These are phyloP conservation scores for Exophiala calicioides DNA, from an alignment of 2,329 filamentous ascomycete genomes.

Conservation along the genomic window DNA sequence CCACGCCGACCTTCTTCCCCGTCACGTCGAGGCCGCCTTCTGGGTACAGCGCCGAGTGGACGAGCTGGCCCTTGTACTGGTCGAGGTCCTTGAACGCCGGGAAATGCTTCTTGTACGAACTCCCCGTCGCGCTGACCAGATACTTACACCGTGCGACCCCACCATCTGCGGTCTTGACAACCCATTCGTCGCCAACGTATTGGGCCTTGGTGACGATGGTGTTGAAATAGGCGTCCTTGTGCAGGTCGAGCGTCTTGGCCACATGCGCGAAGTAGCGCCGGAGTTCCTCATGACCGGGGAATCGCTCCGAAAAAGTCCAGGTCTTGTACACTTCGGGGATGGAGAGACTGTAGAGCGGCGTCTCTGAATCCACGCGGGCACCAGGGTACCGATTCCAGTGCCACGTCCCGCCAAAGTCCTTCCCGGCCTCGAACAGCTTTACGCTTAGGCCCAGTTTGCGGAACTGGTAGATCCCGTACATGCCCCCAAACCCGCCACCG, in stretches of 20 bases:
- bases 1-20: constrained; percentile 63
- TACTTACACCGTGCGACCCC: neutral
- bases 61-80: constrained; percentile 61
- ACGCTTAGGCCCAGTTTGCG: constrained; percentile 33
- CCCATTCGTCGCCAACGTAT: neutral
- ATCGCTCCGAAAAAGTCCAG: constrained; percentile 49
- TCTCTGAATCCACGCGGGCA: constrained; percentile 55
- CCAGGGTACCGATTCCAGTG: constrained; percentile 60
- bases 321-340: constrained; percentile 50
- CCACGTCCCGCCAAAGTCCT: constrained; percentile 45
- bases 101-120: constrained; percentile 43
- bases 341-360: constrained; percentile 54
- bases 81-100: constrained; percentile 62
- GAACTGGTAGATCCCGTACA: constrained; percentile 33
- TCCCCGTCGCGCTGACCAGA: neutral
- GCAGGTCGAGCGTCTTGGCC: constrained; percentile 41
- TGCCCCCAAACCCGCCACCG: constrained; percentile 23
- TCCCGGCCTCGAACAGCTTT: constrained; percentile 40
- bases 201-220: constrained; percentile 38
- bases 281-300: constrained; percentile 42
- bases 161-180: neutral
- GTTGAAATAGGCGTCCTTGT: constrained; percentile 38
- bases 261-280: constrained; percentile 44
- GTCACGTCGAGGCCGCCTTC: constrained; percentile 54
- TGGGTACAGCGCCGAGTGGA: constrained; percentile 64